These are phyloP conservation scores for Aspergillus steynii DNA, from an alignment of 495 filamentous ascomycete genomes.

Conservation along the genomic window DNA sequence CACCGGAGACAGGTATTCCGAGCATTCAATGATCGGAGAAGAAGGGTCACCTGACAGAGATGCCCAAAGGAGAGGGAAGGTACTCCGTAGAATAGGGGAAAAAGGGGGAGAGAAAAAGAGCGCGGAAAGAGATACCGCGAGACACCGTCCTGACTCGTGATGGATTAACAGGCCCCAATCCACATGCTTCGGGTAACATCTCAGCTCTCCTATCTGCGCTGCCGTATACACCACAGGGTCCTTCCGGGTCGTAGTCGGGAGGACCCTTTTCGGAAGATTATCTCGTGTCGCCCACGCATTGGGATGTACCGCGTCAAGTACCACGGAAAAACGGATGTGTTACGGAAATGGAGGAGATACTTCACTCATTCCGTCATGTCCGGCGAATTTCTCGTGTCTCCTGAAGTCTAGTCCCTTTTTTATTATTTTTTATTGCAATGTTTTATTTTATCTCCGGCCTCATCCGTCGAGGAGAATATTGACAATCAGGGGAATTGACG, in stretches of 20 bases:
- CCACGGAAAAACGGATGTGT: constrained; percentile 3
- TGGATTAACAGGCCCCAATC: not conserved
- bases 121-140: not conserved
- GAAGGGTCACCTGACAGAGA: not conserved
- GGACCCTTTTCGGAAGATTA: constrained; percentile 12
- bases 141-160: not conserved
- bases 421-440: too few species aligned
- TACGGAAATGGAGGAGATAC: not conserved
- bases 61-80: not conserved
- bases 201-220: not conserved
- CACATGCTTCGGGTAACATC: not conserved
- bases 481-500: not conserved
- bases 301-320: constrained; percentile 3
- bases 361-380: not conserved
- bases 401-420: too few species aligned
- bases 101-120: not conserved
- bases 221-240: not conserved
- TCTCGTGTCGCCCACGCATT: constrained; percentile 9
- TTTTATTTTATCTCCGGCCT: not conserved
- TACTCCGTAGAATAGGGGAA: not conserved
- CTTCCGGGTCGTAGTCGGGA: not conserved
- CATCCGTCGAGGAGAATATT: not conserved
- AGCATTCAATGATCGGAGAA: not conserved
- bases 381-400: not conserved
- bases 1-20: not conserved